Base-by-base conservation (phyloP, 345 rosid species). In the Sonneratia alba region DNA sequence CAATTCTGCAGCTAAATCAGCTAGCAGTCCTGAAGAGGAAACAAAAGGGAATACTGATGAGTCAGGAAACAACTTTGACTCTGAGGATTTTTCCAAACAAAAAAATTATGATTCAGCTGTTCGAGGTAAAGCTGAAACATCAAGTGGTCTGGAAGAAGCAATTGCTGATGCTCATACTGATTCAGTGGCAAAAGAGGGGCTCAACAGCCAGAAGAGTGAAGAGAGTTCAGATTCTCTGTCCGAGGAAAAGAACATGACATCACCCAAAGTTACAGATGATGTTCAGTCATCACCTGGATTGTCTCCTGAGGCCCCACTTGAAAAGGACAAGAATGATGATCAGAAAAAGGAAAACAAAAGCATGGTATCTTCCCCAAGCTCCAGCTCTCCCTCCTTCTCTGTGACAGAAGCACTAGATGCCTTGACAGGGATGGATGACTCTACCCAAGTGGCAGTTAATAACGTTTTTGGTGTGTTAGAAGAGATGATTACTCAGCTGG, bases 361-460 rank as follows among this genome's bases (percentile, higher is more conserved):
- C 79, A n/a, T 64, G 45, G 87, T 82, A 71, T 82, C 87, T 75
- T 79, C 86, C 65, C 13, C 70, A 3, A 87, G 80, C 79, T 74
- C 88, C 67, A 76, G 18, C 68, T 72, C 76, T 62, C 64, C 87
- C 43, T 18, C 84, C 62, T 88, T 91, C 74, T 81, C 77, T 76
- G 93, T 90, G 74, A 80, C 85, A 55, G 85, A 88, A 79, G 97
- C 98, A 74, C 80, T 94, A 38, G 95, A 90, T 83, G 92, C 98
- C 72, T 80, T 90, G 73, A 81, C 97, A 43, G 97, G 92, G 75
- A 87, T 94, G 80, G 96, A 94, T 85, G 97, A 94, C 83, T 86
- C 97, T 73, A 91, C 97, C 45, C 98, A 91, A 80, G 87, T 90
- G 71, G 98, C 98, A 75, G 97, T 94, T 72, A 94, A 95, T 71